A percentile compares a stretch with the other conserved stretches of the same genome.
phyloP scores from a whole-genome alignment of 192 early-diverging fungal genomes.

The Backusella mclennaniae region DNA sequence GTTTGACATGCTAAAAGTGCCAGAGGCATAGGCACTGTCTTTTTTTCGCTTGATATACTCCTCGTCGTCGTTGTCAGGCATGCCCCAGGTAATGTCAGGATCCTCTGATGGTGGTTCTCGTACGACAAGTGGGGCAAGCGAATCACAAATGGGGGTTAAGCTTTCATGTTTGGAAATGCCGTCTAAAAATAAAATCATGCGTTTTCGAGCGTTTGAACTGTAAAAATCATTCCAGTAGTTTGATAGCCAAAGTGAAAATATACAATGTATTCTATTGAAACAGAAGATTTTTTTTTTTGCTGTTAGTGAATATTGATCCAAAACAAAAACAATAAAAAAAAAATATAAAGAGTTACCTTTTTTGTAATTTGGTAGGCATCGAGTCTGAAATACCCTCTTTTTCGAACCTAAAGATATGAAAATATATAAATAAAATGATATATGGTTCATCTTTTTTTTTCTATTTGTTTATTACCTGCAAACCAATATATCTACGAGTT shows the following conservation, averaged over 20 bases:
- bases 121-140: conserved; percentile 25
- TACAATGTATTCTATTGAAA: conserved; percentile 26
- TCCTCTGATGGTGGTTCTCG: conserved; percentile 32
- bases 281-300: not conserved
- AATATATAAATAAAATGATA: not conserved
- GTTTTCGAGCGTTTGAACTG: conserved; percentile 17
- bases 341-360: conserved; percentile 17
- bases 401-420: conserved; percentile 19
- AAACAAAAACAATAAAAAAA: not conserved
- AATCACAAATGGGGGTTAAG: conserved; percentile 32
- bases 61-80: not conserved
- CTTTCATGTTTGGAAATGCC: conserved; percentile 21
- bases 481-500: conserved; percentile 24
- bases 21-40: conserved; percentile 29
- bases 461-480: conserved; percentile 18
- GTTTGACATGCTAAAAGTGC: conserved; percentile 3
- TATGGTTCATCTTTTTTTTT: not conserved
- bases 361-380: conserved; percentile 25
- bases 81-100: conserved; percentile 26
- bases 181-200: conserved; percentile 29
- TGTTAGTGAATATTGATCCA: not conserved
- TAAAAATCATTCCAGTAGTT: conserved; percentile 39
- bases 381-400: conserved; percentile 7
- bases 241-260: conserved; percentile 33
- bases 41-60: conserved; percentile 1